Base-by-base conservation (phyloP, 176 grass and related monocot genomes). In the Chrysopogon serrulatus region DNA sequence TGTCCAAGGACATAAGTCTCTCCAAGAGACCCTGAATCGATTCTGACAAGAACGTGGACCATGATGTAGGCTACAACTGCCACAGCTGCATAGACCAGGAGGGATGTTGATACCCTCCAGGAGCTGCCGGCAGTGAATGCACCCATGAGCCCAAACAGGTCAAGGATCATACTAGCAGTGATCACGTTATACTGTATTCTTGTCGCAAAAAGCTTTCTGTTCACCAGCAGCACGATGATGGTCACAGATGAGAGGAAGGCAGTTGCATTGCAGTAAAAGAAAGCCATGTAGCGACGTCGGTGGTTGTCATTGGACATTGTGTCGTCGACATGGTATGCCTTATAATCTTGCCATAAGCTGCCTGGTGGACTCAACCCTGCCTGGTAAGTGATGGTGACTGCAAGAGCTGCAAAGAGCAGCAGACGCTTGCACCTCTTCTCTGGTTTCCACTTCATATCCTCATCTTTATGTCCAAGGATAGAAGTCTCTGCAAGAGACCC, bases 181-280 rank as follows among this genome's bases (percentile, higher is more conserved):
- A 91, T 67, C 39, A 8, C 39, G 9, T 5, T 40, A 40, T 40
- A 8, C 39, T 40, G 39, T 31, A 68, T 74, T 23, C 81, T 76
- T 48, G 33, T 60, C 6, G 47, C 23, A 26, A 68, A 91, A 32
- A 91, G 71, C 57, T 84, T 91, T 49, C 81, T 44, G 77, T 84
- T 91, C 80, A 88, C 77, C 49, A 40, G 39, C 7, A 40, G 39
- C 9, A 40, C 7, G 39, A 6, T 40, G 9, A 40, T 40, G 4
- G 9, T 8, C 39, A 40, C 7, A 5, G 39, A 40, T 6, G 39
- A 5, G 39, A 92, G 13, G 43, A 92, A 92, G 24, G 90, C 90
- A 1, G 80, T 88, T 1, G 82, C 77, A 26, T 92, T 88, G 65
- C 68, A 87, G 36, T 85, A 88, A 77, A 88, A 92, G 82, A 92